A percentile compares a stretch with the other conserved stretches of the same genome.
Evolutionary conservation across 2,329 filamentous ascomycete species (phyloP).

Genomic region (Nothophoma quercina): DNA sequence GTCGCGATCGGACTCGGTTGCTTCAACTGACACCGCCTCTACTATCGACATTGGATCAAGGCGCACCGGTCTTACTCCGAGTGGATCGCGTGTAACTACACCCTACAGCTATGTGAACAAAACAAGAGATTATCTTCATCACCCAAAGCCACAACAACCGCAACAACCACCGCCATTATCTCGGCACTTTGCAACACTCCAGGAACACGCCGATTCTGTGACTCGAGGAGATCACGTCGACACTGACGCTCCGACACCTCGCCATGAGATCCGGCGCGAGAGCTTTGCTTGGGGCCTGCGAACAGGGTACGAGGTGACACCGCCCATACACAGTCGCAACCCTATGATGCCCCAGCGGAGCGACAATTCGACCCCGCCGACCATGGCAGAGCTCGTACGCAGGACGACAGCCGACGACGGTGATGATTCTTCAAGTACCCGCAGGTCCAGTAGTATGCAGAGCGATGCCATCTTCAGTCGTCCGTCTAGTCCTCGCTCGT

Average conservation of each 20-base stretch:
- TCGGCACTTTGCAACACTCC: constrained; percentile 33
- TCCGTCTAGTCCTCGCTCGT: constrained; percentile 11
- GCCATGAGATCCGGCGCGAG: constrained; percentile 31
- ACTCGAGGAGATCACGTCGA: constrained; percentile 10
- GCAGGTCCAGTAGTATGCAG: constrained; percentile 13
- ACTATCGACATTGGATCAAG: constrained; percentile 9
- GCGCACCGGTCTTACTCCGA: constrained; percentile 4
- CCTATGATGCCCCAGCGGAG: constrained; percentile 23
- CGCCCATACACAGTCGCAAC: constrained; percentile 13
- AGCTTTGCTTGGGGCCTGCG: constrained; percentile 35
- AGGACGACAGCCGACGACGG: constrained; percentile 19
- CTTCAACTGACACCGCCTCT: constrained; percentile 11
- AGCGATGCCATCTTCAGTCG: constrained; percentile 22
- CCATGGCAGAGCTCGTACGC: constrained; percentile 31
- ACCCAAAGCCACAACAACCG: constrained; percentile 10
- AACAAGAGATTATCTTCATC: constrained; percentile 1
- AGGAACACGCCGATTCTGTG: constrained; percentile 35
- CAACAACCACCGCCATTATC: constrained; percentile 8
- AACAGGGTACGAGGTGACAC: constrained; percentile 10
- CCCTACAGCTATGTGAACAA: constrained; percentile 9
- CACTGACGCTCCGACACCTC: constrained; percentile 21
- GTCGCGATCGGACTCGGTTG: constrained; percentile 18
- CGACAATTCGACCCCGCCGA: constrained; percentile 24
- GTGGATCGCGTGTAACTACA: constrained; percentile 3
- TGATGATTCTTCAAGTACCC: constrained; percentile 17